Evolutionary conservation across 805 yeast genomes (phyloP), one percentile per base, ranked within the genome.

Genomic region (Millerago galiae): DNA sequence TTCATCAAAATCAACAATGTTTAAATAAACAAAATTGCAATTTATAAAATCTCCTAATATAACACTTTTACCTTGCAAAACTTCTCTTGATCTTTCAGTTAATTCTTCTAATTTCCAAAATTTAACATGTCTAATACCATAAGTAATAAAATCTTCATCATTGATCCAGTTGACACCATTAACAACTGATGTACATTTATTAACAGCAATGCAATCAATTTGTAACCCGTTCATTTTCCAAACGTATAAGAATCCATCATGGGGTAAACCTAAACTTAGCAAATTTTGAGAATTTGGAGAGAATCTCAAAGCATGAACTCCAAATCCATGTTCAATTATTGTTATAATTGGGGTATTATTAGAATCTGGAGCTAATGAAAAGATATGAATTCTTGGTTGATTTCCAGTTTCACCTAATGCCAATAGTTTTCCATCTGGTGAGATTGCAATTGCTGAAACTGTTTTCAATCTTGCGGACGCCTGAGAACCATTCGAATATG

Each of bases 381-480:
- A 82, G 12, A 82, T 50, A 16, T 81, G 59, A 2, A 83, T 68
- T 15, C 89, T 64, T 1, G 91, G 91, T 48, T 72, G 77, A 47
- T 79, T 79, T 0, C 90, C 90, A 0, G 71, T 58, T 54, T 83
- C 91, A 2, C 91, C 91, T 13, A 81, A 75, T 0, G 88, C 88
- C 21, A 83, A 56, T 5, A 76, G 50, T 35, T 60, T 66, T 31
- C 65, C 68, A 53, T 76, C 74, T 0, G 83, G 77, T 0, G 86
- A 72, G 5, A 81, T 60, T 3, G 79, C 74, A n/a, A 81, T 55
- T 45, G 84, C 76, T 36, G 70, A 70, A 30, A 79, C 72, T 1
- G 75, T 66, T 43, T 81, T 63, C 26, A 79, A 74, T 42, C 71
- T 65, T 39, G 71, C 60, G 16, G 50, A n/a, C 7, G 32, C 50